Evolutionary conservation across 768 basidiomycete species (phyloP).

Genomic region (Rhizopogon roseolus): DNA sequence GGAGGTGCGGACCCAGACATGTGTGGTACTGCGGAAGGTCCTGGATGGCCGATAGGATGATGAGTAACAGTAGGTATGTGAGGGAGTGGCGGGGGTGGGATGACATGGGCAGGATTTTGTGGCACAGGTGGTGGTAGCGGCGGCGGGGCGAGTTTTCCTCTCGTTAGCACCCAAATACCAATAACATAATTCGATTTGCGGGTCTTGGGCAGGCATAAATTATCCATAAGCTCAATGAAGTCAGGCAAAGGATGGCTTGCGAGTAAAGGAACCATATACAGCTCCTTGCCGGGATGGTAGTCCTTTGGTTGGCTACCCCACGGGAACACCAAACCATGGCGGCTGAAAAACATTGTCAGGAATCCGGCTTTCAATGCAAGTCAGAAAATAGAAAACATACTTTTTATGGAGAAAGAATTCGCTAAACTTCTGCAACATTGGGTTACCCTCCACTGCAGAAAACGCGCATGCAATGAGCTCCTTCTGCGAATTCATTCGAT

Average conservation of each 20-base stretch:
- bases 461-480: slow-evolving; percentile 80
- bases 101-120: slow-evolving; percentile 5
- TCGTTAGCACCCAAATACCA: slow-evolving; percentile 82
- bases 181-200: slow-evolving; percentile 67
- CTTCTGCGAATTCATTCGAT: slow-evolving; percentile 68
- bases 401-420: slow-evolving; percentile 69
- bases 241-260: slow-evolving; percentile 71
- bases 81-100: slow-evolving; percentile 12
- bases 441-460: slow-evolving; percentile 43
- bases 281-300: slow-evolving; percentile 72
- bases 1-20: slow-evolving; percentile 6
- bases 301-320: slow-evolving; percentile 78
- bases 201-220: slow-evolving; percentile 60
- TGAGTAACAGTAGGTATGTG: slow-evolving; percentile 9
- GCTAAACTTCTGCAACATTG: slow-evolving; percentile 53
- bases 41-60: slow-evolving; percentile 6
- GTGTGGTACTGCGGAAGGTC: slow-evolving; percentile 7
- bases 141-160: slow-evolving; percentile 62
- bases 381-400: slow-evolving; percentile 37
- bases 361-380: slow-evolving; percentile 3
- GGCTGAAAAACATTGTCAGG: slow-evolving; percentile 39
- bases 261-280: slow-evolving; percentile 79
- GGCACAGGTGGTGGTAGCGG: slow-evolving; percentile 17
- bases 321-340: slow-evolving; percentile 82
- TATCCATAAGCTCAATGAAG: slow-evolving; percentile 78